These are phyloP conservation scores for Bruguiera parviflora DNA, from an alignment of 345 rosid genomes.

Conservation along the genomic window DNA sequence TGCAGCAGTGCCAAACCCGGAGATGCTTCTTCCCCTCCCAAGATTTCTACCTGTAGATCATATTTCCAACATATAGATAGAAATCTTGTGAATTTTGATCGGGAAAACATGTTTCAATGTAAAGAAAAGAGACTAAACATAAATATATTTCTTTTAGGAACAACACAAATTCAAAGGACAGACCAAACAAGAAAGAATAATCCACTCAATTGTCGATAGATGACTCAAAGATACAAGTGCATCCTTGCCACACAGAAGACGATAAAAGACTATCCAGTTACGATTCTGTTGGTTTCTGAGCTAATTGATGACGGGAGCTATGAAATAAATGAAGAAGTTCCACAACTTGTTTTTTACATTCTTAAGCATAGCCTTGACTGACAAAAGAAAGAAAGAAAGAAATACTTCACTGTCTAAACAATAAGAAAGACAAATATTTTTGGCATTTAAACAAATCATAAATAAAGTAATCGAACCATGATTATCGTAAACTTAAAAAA, in stretches of 20 bases:
- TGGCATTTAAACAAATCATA: neutral
- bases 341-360: neutral
- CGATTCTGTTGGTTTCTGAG: neutral
- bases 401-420: neutral
- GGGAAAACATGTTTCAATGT: too few species aligned
- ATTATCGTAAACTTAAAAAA: neutral
- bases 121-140: too few species aligned
- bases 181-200: too few species aligned
- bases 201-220: too few species aligned
- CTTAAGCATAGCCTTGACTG: neutral
- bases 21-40: slow-evolving; percentile 27
- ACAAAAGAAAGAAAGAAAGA: neutral
- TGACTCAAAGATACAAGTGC: too few species aligned
- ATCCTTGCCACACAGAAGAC: too few species aligned
- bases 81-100: neutral
- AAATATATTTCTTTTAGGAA: too few species aligned
- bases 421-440: neutral
- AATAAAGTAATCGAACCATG: neutral
- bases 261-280: too few species aligned
- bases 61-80: neutral
- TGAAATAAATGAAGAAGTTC: neutral
- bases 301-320: neutral
- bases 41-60: slow-evolving; percentile 39
- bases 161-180: too few species aligned
- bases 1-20: slow-evolving; percentile 32